Percentiles rank a stretch among this genome's conserved stretches.
phyloP scores from a whole-genome alignment of 169 alveolate species.

The Eimeria brunetti region DNA sequence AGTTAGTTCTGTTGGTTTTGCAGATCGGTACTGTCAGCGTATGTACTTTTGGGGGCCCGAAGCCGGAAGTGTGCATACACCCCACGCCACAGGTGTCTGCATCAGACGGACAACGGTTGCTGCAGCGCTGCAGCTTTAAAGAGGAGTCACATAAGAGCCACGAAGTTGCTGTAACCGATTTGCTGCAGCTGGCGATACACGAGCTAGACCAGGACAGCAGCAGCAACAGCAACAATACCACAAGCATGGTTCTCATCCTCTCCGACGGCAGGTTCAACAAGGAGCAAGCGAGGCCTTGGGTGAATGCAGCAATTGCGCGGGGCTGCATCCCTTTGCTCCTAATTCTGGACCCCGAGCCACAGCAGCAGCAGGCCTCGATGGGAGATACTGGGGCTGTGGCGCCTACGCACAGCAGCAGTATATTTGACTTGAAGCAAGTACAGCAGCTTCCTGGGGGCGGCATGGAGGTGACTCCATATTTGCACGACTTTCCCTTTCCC shows the following conservation, averaged over 20 bases:
- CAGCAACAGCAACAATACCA: slow-evolving; percentile 82
- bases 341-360: slow-evolving; percentile 88
- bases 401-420: slow-evolving; percentile 81
- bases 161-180: slow-evolving; percentile 82
- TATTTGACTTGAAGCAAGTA: slow-evolving; percentile 90
- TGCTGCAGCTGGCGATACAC: slow-evolving; percentile 89
- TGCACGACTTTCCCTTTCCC: slow-evolving; percentile 96
- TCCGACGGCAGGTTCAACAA: slow-evolving; percentile 97
- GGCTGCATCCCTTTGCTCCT: slow-evolving; percentile 90
- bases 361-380: slow-evolving; percentile 3
- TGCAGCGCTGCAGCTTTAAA: slow-evolving; percentile 80
- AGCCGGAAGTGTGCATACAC: slow-evolving; percentile 79
- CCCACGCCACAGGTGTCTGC: slow-evolving; percentile 79
- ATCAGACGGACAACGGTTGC: slow-evolving; percentile 81
- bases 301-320: slow-evolving; percentile 88
- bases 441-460: slow-evolving; percentile 87
- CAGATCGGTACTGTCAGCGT: slow-evolving; percentile 78
- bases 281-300: slow-evolving; percentile 90
- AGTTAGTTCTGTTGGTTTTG: background rate
- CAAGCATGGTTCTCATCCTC: slow-evolving; percentile 89
- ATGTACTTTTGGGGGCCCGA: slow-evolving; percentile 77
- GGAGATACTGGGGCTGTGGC: slow-evolving; percentile 1
- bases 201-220: slow-evolving; percentile 82
- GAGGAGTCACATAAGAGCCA: slow-evolving; percentile 83
- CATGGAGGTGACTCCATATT: slow-evolving; percentile 90